Base-by-base conservation (phyloP, 305 asterid genomes). In the Fraxinus latifolia region DNA sequence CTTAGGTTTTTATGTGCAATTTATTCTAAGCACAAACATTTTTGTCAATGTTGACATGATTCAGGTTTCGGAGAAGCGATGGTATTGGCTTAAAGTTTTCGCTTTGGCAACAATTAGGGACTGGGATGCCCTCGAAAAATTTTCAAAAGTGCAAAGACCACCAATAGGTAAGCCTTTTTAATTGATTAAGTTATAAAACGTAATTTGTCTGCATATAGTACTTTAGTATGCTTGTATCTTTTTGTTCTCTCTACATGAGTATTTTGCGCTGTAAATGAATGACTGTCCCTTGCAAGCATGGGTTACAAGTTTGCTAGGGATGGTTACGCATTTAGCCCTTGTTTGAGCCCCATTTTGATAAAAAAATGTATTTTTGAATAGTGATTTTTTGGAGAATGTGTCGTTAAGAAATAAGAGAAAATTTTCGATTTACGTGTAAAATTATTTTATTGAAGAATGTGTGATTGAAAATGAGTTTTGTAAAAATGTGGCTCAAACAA, bases 71-170 rank as follows among this genome's bases (percentile, higher is more conserved):
- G 99, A 96, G 79, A 96, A 94, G 90, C 87, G 97, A 42, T 96
- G 98, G 98, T 96, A 96, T 87, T 94, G 99, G 99, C 99, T 96
- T 70, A 96, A 96, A 87, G 94, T 87, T 76, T 92, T 95, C 79
- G 97, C 99, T 74, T 90, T 95, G 89, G 98, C 96, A 81, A 95
- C 99, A 82, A 89, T 90, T 68, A 88, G 97, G 82, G 97, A 93
- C 82, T 95, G 99, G 99, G 95, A 90, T 85, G 94, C 97, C 72
- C 85, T 95, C 76, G 99, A 95, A 84, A 92, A 87, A 72, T 95
- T 94, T 80, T 93, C 98, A 27, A 94, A 92, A 87, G 99, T 94
- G 91, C 94, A 87, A 84, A 89, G 90, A 80, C 98, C 99, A 27
- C 97, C 99, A 21, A 89, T 89, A 83, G 98, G 97, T 94, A 68